Evolutionary conservation across 1,284 basidiomycete genomes (phyloP).

Genomic region (Bjerkandera adusta): DNA sequence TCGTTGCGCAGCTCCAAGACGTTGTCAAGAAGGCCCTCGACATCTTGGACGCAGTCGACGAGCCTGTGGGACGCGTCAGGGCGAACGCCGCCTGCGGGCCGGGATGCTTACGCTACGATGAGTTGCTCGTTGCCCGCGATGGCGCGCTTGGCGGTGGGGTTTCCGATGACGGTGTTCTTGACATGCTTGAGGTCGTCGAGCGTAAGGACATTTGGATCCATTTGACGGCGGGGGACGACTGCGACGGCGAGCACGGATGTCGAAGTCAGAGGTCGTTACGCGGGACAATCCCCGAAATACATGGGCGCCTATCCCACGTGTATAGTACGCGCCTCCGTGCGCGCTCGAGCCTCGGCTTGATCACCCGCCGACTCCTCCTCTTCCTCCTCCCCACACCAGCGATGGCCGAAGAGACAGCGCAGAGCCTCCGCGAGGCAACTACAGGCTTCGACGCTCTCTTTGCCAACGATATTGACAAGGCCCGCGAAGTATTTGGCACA

Average conservation of each 20-base stretch:
- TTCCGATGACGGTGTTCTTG: constrained; percentile 75
- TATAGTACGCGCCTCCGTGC: background rate
- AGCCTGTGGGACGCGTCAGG: constrained; percentile 36
- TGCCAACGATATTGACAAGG: constrained; percentile 57
- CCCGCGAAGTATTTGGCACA: constrained; percentile 47
- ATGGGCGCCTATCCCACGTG: background rate
- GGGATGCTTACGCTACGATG: constrained; percentile 46
- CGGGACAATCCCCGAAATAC: constrained; percentile 3
- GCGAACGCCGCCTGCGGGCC: background rate
- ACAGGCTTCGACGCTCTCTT: constrained; percentile 68
- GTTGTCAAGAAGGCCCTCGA: constrained; percentile 32
- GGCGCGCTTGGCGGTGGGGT: constrained; percentile 62
- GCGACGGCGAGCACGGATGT: too few relatives aligned
- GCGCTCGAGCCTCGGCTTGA: background rate
- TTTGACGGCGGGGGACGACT: too few relatives aligned
- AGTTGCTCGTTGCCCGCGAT: constrained; percentile 53
- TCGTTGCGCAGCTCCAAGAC: constrained; percentile 39
- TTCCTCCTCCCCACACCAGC: background rate
- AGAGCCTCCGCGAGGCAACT: constrained; percentile 48
- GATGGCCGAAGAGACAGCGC: constrained; percentile 27
- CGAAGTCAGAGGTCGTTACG: too few relatives aligned
- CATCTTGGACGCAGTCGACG: constrained; percentile 51
- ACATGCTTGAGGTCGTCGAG: constrained; percentile 40
- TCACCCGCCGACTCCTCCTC: background rate
- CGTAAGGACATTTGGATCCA: too few relatives aligned